Conservation (phyloP, 2,329 filamentous ascomycete species). For the Cladosporium sp. region DNA sequence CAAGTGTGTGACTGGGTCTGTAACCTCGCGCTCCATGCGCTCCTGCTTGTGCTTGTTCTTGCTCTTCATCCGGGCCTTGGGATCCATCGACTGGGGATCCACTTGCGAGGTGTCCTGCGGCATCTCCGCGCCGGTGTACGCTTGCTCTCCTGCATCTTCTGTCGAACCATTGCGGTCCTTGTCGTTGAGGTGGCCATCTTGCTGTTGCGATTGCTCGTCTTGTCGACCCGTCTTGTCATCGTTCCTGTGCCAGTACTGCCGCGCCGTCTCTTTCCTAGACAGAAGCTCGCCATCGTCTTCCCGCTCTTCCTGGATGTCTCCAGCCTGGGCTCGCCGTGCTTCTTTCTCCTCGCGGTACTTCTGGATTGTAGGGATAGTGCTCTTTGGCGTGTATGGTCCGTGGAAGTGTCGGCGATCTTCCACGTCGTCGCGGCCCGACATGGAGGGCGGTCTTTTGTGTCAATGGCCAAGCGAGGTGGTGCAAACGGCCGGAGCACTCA, state of each 20-base stretch:
- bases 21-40: constrained; percentile 54
- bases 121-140: constrained; percentile 17
- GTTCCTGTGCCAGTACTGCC: constrained; percentile 18
- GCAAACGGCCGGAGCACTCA: too few species aligned
- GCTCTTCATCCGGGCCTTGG: constrained; percentile 34
- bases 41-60: constrained; percentile 45
- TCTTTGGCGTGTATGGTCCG: constrained; percentile 38
- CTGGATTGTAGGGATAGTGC: constrained; percentile 42
- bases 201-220: constrained; percentile 11
- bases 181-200: constrained; percentile 14
- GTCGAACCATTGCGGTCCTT: constrained; percentile 4
- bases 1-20: constrained; percentile 66
- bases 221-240: constrained; percentile 14
- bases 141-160: constrained; percentile 15
- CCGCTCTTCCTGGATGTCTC: constrained; percentile 23
- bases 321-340: constrained; percentile 30
- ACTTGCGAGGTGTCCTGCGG: constrained; percentile 42
- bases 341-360: constrained; percentile 43
- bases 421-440: constrained; percentile 35
- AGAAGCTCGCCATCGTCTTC: constrained; percentile 26
- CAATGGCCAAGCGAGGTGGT: too few species aligned
- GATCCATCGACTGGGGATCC: constrained; percentile 30
- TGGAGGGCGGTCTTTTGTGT: constrained; percentile 11
- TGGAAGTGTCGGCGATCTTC: constrained; percentile 36
- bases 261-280: constrained; percentile 26